phyloP scores from a whole-genome alignment of 257 asterid genomes.

The Fraxinus anomala region DNA sequence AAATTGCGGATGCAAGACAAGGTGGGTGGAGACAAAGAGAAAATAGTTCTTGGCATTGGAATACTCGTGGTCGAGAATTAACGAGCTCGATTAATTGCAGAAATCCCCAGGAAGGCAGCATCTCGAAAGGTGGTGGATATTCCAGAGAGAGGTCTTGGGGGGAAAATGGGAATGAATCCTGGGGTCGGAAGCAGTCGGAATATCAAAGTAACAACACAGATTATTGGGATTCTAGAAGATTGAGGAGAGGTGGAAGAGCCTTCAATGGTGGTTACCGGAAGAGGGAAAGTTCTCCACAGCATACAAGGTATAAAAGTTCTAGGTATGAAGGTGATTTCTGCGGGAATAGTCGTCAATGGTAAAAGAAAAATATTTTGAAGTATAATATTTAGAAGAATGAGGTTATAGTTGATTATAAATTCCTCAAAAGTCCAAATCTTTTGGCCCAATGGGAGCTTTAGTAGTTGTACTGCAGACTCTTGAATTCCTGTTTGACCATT shows the following conservation, averaged over 20 bases:
- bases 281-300: constrained; percentile 68
- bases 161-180: constrained; percentile 31
- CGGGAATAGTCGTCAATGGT: constrained; percentile 37
- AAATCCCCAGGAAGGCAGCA: constrained; percentile 34
- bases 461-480: constrained; percentile 16
- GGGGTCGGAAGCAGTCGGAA: constrained; percentile 32
- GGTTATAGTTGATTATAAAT: constrained; percentile 23
- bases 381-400: constrained; percentile 22
- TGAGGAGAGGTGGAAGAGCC: constrained; percentile 38
- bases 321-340: constrained; percentile 51
- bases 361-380: constrained; percentile 26
- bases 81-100: constrained; percentile 29
- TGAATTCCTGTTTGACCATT: constrained; percentile 14
- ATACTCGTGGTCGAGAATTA: constrained; percentile 31
- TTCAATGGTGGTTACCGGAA: constrained; percentile 57
- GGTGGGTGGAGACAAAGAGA: constrained; percentile 44
- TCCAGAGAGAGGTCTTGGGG: constrained; percentile 40
- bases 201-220: constrained; percentile 31
- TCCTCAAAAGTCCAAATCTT: background rate
- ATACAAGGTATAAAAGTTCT: constrained; percentile 55
- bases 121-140: constrained; percentile 13
- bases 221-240: constrained; percentile 39
- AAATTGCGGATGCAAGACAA: constrained; percentile 32
- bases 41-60: constrained; percentile 39
- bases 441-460: background rate